Evolutionary conservation across 768 basidiomycete genomes (phyloP), one percentile per base, ranked within the genome.

Genomic region (Lentinula sp.): DNA sequence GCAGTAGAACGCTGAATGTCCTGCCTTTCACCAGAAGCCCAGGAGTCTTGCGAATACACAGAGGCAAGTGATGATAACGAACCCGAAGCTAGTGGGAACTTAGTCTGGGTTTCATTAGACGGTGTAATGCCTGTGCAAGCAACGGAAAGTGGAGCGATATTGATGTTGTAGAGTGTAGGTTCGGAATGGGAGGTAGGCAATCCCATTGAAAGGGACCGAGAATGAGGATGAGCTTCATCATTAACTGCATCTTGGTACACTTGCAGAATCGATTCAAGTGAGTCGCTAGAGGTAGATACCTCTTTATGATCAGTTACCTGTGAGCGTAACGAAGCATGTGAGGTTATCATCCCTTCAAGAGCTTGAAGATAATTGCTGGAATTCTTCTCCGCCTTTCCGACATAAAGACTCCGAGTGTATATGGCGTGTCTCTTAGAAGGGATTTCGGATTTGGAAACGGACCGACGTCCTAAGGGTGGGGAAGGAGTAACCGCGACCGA

Each of bases 371-470:
- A n/a, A 35, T 18, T 18, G 46, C 28, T 28, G 4, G 48, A 28
- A 37, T 33, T 13, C 50, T 51, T 51, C 13, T 51, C 50, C 10
- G 50, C 50, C 28, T 36, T 35, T 18, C 45, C 57, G 32, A 59
- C 43, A 37, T 59, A 59, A 3, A 59, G 23, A 33, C 57, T 59
- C 12, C 33, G 48, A 13, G 57, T 59, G 37, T 59, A 59, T n/a
- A 59, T 59, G 18, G 57, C 57, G 18, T 48, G 57, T 49, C 57
- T 16, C 46, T 59, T 59, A 6, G 57, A 59, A 8, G 43, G 48
- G 18, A 33, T 20, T 45, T 46, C 46, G 2, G 48, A 49, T 16
- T 48, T 50, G 37, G 33, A 1, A 6, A 20, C 28, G 6, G 18
- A 28, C 5, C 41, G 55, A 32, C 39, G 55, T 41, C 55, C 23